These are phyloP conservation scores for Blastobotrys americana DNA, from an alignment of 805 yeast genomes.

Conservation along the genomic window DNA sequence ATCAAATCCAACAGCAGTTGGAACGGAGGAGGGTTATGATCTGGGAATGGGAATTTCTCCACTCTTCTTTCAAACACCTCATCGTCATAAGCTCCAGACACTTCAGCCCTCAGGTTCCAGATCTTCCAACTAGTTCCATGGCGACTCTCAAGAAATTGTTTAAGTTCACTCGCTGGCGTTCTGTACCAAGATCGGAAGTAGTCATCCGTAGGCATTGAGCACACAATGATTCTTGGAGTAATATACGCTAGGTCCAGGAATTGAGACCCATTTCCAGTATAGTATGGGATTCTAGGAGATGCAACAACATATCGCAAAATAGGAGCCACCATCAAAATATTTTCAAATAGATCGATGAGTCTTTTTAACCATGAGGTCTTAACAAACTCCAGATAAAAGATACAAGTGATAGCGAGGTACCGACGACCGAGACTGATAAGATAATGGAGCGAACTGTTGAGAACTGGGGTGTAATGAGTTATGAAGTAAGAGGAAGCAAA, in stretches of 20 bases:
- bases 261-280: conserved; percentile 28
- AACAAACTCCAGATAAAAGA: no score
- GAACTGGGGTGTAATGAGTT: no score
- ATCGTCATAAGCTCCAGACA: conserved; percentile 35
- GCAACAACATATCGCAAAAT: conserved; percentile 26
- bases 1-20: conserved; percentile 40
- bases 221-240: conserved; percentile 56
- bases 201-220: conserved; percentile 62
- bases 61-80: conserved; percentile 31
- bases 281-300: conserved; percentile 24
- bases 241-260: conserved; percentile 61
- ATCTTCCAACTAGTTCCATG: conserved; percentile 61
- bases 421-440: no score
- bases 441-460: no score
- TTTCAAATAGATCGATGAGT: background rate
- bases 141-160: conserved; percentile 38
- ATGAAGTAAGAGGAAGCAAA: no score
- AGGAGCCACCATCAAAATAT: conserved; percentile 19
- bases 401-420: no score
- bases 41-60: conserved; percentile 53
- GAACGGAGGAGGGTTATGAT: conserved; percentile 72
- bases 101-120: conserved; percentile 64
- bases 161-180: conserved; percentile 45
- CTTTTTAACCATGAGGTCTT: no score
- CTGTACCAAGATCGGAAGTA: conserved; percentile 42